Percentiles rank a stretch among this genome's conserved stretches.
Evolutionary conservation across 176 grass and related monocot species (phyloP).

Genomic region (Phoenix dactylifera): DNA sequence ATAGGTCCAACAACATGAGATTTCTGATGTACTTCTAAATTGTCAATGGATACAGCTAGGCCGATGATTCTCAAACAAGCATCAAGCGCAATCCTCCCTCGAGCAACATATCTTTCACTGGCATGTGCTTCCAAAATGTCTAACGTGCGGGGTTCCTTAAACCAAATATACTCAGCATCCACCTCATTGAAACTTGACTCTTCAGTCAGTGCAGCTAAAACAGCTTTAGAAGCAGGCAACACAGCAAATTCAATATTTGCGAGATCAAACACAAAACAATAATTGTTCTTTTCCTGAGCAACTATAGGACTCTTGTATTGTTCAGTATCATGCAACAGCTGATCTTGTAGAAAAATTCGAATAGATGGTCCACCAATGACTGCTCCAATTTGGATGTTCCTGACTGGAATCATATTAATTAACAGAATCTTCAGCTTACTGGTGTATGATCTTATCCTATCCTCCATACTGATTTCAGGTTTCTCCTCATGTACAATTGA

Average conservation of each 20-base stretch:
- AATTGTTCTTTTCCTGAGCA: slow-evolving; percentile 27
- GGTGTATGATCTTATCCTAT: slow-evolving; percentile 29
- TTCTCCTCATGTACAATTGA: slow-evolving; percentile 11
- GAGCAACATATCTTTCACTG: slow-evolving; percentile 34
- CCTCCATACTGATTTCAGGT: slow-evolving; percentile 21
- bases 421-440: slow-evolving; percentile 28
- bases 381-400: slow-evolving; percentile 38
- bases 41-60: slow-evolving; percentile 42
- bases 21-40: slow-evolving; percentile 44
- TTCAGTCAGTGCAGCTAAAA: slow-evolving; percentile 14
- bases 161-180: slow-evolving; percentile 17
- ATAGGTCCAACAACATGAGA: slow-evolving; percentile 56
- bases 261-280: slow-evolving; percentile 36
- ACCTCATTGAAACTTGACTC: slow-evolving; percentile 33
- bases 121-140: slow-evolving; percentile 10
- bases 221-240: slow-evolving; percentile 39
- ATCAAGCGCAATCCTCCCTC: slow-evolving; percentile 30
- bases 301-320: slow-evolving; percentile 6
- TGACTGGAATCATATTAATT: slow-evolving; percentile 31
- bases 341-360: slow-evolving; percentile 37
- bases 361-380: slow-evolving; percentile 44
- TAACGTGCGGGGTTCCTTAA: slow-evolving; percentile 18
- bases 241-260: slow-evolving; percentile 42
- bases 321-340: slow-evolving; percentile 18
- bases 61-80: slow-evolving; percentile 38